Evolutionary conservation across 176 grass and related monocot genomes (phyloP), one percentile per base, ranked within the genome.

Genomic region (Ananas comosus): DNA sequence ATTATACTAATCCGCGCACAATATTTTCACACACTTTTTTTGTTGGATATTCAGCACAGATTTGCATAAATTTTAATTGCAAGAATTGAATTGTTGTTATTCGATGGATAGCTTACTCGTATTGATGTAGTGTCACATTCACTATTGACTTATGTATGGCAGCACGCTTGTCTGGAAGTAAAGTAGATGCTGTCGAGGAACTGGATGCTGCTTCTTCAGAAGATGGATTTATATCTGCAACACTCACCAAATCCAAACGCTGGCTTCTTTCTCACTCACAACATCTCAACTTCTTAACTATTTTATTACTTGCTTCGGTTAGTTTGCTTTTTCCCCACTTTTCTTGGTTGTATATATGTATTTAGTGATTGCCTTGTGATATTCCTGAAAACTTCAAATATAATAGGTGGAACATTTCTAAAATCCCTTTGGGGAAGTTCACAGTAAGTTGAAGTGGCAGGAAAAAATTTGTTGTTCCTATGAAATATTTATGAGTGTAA

Each of bases 221-320:
- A 74, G 76, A 87, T 82, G 82, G 82, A 12, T 77, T 58, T 61
- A 9, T 85, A 72, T 86, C 94, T 67, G 79, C 72, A 67, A 84
- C 73, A 66, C 57, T 97, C 73, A 81, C 70, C 18, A 79, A 54
- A 82, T 78, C 90, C 66, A 99, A 93, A 74, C n/a, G 54, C 22
- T 99, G 94, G 94, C 79, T 91, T 76, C 66, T 90, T 88, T 90
- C 89, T 66, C 86, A 93, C 56, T 80, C 85, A 3, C 81, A 87
- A 48, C 64, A 89, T 89, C 85, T 99, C 13, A 99, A 85, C 63
- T 99, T 99, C 78, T 70, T 78, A 21, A 77, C 76, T 70, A 91
- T 99, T 73, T 81, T 99, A 77, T 29, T 92, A 67, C 94, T 99
- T 79, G 89, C 90, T 88, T 99, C 94, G 72, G 94, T 99, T 72